These are phyloP conservation scores for Phytophthora vignae DNA, from an alignment of 352 stramenopile species.

Conservation along the genomic window DNA sequence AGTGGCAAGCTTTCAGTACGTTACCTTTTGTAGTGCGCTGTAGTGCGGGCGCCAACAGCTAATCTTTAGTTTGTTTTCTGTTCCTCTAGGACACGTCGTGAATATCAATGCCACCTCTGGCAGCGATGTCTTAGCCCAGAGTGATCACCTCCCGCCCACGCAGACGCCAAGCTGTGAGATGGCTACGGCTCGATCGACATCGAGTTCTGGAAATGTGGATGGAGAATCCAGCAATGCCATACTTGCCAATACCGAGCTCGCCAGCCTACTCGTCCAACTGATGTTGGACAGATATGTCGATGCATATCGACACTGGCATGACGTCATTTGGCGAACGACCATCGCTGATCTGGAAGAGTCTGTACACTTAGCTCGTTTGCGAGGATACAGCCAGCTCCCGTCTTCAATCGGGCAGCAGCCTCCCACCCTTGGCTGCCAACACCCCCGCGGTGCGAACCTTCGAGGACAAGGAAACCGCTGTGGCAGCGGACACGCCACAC, in stretches of 20 bases:
- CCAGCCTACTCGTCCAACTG: neutral
- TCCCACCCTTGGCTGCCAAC: neutral
- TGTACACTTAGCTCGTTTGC: constrained; percentile 12
- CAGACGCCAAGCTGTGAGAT: neutral
- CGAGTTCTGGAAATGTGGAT: neutral
- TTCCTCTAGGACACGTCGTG: constrained; percentile 23
- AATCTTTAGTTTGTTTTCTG: neutral
- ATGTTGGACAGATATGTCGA: neutral
- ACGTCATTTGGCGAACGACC: constrained; percentile 7
- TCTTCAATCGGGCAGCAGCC: neutral
- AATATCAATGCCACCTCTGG: constrained; percentile 10
- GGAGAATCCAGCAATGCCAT: neutral
- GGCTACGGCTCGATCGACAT: neutral
- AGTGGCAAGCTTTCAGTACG: constrained; percentile 51
- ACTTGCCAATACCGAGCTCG: neutral
- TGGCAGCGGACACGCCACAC: neutral
- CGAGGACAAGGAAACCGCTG: neutral
- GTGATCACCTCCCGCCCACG: neutral
- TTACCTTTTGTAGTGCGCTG: neutral
- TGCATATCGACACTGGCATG: neutral
- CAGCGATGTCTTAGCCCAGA: neutral
- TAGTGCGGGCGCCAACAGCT: too few species aligned
- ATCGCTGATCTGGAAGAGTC: constrained; percentile 9
- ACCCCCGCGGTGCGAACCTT: neutral
- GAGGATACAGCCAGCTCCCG: constrained; percentile 7